Base-by-base conservation (phyloP, 768 basidiomycete genomes). In the Gymnopilus junonius region DNA sequence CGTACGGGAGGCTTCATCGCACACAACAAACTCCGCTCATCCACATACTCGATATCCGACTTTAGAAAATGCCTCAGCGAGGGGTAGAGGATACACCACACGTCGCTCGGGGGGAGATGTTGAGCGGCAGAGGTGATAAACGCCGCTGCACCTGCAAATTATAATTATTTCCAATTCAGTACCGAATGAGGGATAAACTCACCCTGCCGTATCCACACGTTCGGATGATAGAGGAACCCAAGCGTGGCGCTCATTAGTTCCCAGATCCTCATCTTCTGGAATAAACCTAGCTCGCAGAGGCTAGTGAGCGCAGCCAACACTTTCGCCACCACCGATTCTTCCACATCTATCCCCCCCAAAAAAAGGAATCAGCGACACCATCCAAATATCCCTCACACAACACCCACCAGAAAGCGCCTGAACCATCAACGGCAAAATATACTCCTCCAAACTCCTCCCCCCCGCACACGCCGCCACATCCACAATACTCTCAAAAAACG, bases 21-120 rank as follows among this genome's bases (percentile, higher is more conserved):
- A 29, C 84, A 80, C 29, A 99, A 75, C n/a, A 99, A 70, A 46
- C 85, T 88, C 55, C 83, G 82, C 62, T 93, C 93, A 53, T 92
- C 86, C 50, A 98, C 85, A 7, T 82, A 82, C 2, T 82, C 83
- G 21, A 98, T 80, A 67, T 99, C 97, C 2, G 89, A 93, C 61
- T 90, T 90, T 39, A 99, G 79, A 62, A 95, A 88, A 69, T 95
- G 91, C 48, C 93, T 85, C 42, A 99, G 76, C 0, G 92, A 93
- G 0, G 97, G 97, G 68, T 99, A 99, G 8, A 99, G 75, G 42
- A 99, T 97, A 70, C 95, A 98, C 97, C 97, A 99, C 21, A 94
- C 89, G 71, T 99, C 97, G 57, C 94, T 95, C 2, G 82, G 75
- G 0, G 91, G 92, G 6, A 99, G 83, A 65, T 92, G 90, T 43